These are phyloP conservation scores for Fusarium graminum DNA, from an alignment of 2,329 filamentous ascomycete species.

Conservation along the genomic window DNA sequence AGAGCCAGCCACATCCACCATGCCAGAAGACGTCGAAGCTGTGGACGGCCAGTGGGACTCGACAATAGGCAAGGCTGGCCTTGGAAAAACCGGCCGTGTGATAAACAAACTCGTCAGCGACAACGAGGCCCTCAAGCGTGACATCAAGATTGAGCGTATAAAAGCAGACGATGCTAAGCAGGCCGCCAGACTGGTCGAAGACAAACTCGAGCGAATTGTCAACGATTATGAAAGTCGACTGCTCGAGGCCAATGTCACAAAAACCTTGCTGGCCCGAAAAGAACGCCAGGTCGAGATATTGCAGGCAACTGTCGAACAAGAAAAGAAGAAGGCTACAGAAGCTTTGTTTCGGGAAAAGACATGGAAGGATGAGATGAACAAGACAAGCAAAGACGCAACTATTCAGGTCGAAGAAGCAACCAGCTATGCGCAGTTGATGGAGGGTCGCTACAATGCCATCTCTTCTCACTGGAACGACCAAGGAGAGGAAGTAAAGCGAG, in stretches of 20 bases:
- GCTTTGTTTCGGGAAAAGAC: slow-evolving; percentile 71
- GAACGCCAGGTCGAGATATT: slow-evolving; percentile 80
- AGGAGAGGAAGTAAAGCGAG: slow-evolving; percentile 70
- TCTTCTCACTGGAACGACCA: slow-evolving; percentile 76
- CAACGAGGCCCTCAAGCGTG: slow-evolving; percentile 81
- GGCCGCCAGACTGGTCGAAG: slow-evolving; percentile 74
- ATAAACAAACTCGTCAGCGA: slow-evolving; percentile 86
- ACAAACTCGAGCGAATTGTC: slow-evolving; percentile 76
- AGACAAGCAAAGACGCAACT: slow-evolving; percentile 69
- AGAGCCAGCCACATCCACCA: slow-evolving; percentile 44
- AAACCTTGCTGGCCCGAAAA: slow-evolving; percentile 76
- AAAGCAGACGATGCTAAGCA: slow-evolving; percentile 79
- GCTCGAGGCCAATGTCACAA: slow-evolving; percentile 78
- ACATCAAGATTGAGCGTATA: slow-evolving; percentile 75
- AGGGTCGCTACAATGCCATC: slow-evolving; percentile 77
- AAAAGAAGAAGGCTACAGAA: slow-evolving; percentile 71
- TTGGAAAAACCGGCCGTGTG: slow-evolving; percentile 81
- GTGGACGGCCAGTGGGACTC: slow-evolving; percentile 69
- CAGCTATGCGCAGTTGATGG: slow-evolving; percentile 73
- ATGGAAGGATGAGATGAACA: slow-evolving; percentile 75
- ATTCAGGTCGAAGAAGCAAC: slow-evolving; percentile 75
- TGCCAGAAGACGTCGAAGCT: slow-evolving; percentile 54
- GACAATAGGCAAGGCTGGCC: slow-evolving; percentile 75
- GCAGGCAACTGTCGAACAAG: slow-evolving; percentile 72
- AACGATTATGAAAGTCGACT: slow-evolving; percentile 77